Percentiles rank a stretch among this genome's conserved stretches.
Evolutionary conservation across 2,329 filamentous ascomycete species (phyloP).

Genomic region (Claviceps arundinis): DNA sequence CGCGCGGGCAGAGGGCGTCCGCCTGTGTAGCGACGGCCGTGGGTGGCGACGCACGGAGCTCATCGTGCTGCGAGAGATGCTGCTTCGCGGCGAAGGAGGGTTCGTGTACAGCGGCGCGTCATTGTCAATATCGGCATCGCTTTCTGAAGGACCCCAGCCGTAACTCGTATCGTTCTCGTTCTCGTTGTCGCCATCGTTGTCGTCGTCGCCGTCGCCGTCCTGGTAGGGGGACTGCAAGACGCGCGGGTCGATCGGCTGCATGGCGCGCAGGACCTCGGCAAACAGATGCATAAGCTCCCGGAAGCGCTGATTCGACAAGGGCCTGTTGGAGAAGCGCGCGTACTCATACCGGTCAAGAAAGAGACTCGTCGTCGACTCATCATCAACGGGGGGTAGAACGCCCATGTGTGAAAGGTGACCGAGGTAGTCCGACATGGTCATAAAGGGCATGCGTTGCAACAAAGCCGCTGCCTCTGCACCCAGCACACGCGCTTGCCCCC

Average conservation of each 20-base stretch:
- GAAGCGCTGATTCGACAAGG: slow-evolving; percentile 59
- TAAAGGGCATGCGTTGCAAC: slow-evolving; percentile 55
- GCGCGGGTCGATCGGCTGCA: slow-evolving; percentile 49
- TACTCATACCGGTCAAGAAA: slow-evolving; percentile 73
- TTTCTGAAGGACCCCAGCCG: slow-evolving; percentile 19
- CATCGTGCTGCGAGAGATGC: slow-evolving; percentile 18
- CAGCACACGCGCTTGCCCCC: slow-evolving; percentile 23
- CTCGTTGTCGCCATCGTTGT: neutral
- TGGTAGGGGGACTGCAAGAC: slow-evolving; percentile 28
- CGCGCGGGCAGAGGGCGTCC: slow-evolving; percentile 29
- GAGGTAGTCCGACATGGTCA: slow-evolving; percentile 72
- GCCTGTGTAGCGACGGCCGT: slow-evolving; percentile 10
- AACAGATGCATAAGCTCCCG: slow-evolving; percentile 72
- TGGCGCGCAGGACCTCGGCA: slow-evolving; percentile 62
- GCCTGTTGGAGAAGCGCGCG: slow-evolving; percentile 64
- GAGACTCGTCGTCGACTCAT: slow-evolving; percentile 29
- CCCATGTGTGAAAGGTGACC: slow-evolving; percentile 53
- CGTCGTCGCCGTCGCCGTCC: slow-evolving; percentile 1
- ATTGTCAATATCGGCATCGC: slow-evolving; percentile 26
- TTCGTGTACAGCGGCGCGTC: slow-evolving; percentile 30
- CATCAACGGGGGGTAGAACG: slow-evolving; percentile 35
- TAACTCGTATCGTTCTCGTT: slow-evolving; percentile 5
- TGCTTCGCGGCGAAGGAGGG: slow-evolving; percentile 26
- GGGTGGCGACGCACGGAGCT: slow-evolving; percentile 16
- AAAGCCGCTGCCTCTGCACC: slow-evolving; percentile 57